Base-by-base conservation (phyloP, 306 rosid species). In the Parietaria judaica region DNA sequence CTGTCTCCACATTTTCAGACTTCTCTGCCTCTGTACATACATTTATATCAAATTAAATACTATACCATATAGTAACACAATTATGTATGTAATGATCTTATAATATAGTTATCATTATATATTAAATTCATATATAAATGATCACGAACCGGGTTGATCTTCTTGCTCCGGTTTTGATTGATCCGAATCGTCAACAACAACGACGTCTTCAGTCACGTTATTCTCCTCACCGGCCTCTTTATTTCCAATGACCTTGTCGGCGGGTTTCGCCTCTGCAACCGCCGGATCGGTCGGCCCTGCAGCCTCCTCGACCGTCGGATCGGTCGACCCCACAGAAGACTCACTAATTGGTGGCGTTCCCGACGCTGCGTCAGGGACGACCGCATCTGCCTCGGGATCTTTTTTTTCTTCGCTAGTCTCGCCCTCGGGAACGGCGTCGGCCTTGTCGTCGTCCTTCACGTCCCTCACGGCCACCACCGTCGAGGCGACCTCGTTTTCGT, bases 311-410 rank as follows among this genome's bases (percentile, higher is more conserved):
- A 8, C 45, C 3, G 45, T 3, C 45, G 7, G 45, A 41, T 41
- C 9, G 45, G 9, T 8, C 3, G 45, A 41, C 45, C 9, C 45
- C 7, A 8, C 45, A 8, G 45, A 41, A 8, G 45, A 41, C 9
- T 8, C 45, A 69, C n/a, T n/a, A n/a, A 37, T 55, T 58, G 70
- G 63, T 4, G 82, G 78, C 39, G 77, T 51, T 41, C 63, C 67
- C 8, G 79, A 75, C n/a, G 13, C 8, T 50, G 70, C 81, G 35
- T 73, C 78, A 1, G 66, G 56, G 6, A 51, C 60, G 52, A 70
- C 14, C 65, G 54, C 67, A 50, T 73, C 84, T 5, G 63, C 65
- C 16, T 55, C 38, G 39, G 51, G 67, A 35, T 70, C 41, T 16
- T 44, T 16, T 14, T 11, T 68, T 47, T 13, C 71, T 51, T 67